Evolutionary conservation across 805 yeast genomes (phyloP).

Genomic region (Pichia manshurica): DNA sequence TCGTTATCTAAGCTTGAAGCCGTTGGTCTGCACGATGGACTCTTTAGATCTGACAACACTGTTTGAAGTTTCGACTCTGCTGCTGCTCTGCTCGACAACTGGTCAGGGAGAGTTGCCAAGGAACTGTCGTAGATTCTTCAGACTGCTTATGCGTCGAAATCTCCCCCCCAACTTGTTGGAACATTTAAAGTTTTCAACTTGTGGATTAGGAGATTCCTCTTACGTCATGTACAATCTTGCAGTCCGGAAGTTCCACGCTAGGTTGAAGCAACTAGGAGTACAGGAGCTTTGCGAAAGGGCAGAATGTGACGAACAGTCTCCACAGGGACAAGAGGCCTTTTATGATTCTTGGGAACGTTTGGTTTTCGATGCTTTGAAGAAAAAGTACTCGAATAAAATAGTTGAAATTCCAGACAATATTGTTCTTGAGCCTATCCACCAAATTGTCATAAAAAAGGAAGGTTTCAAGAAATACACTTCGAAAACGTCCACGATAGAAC

Average conservation of each 20-base stretch:
- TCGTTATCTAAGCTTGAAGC: constrained; percentile 46
- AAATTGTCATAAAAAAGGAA: constrained; percentile 11
- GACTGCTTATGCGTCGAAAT: constrained; percentile 58
- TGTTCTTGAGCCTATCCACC: constrained; percentile 6
- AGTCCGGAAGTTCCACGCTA: constrained; percentile 70
- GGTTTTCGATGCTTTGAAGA: constrained; percentile 28
- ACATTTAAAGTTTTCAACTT: constrained; percentile 60
- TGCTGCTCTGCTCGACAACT: constrained; percentile 63
- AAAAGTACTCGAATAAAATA: constrained; percentile 12
- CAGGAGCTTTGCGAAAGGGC: constrained; percentile 62
- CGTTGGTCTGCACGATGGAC: constrained; percentile 49
- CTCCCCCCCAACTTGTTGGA: constrained; percentile 54
- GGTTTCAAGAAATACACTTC: constrained; percentile 15
- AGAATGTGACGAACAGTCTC: constrained; percentile 83
- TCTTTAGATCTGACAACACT: constrained; percentile 53
- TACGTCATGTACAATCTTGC: constrained; percentile 88
- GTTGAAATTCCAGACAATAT: constrained; percentile 5
- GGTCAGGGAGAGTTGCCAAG: constrained; percentile 94
- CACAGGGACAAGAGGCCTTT: constrained; percentile 71
- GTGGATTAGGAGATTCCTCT: constrained; percentile 92
- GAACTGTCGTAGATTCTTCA: constrained; percentile 71
- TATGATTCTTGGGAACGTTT: constrained; percentile 67
- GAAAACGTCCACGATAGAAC: background rate
- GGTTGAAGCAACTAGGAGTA: constrained; percentile 81
- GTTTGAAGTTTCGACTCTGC: constrained; percentile 37